Base-by-base conservation (phyloP, 306 rosid genomes). In the Glycyrrhiza uralensis region DNA sequence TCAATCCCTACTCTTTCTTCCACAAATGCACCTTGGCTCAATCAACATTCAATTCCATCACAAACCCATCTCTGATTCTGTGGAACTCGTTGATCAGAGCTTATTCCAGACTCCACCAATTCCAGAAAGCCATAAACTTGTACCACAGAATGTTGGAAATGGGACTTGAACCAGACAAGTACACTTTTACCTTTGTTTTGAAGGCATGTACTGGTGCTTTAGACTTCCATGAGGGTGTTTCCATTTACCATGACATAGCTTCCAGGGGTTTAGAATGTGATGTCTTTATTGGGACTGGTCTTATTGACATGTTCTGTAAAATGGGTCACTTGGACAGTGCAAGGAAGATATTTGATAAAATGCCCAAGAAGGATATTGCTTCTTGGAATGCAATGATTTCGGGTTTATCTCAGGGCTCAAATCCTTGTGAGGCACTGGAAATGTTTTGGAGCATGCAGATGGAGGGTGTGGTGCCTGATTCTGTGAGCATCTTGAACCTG, bases 351-450 rank as follows among this genome's bases (percentile, higher is more conserved):
- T 90, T 90, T 63, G 93, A 90, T 77, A 45, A 50, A 84, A 65
- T 90, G 82, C 85, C 86, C 2, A 30, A 23, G 24, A 88, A 65
- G 73, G 93, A 90, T 75, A 57, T 75, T 52, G 81, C 80, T 51
- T 74, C 79, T 77, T 90, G 96, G 83, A 90, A 88, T 70, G 87
- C 79, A 15, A 82, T 90, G 89, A 81, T 90, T 79, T 80, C 88
- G 0, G 91, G 96, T 6, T 81, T 86, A 20, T 81, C 96, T 1
- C 88, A 86, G 79, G 76, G 91, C 67, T 76, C 58, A 5, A 72
- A 79, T 45, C 87, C 84, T 17, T 15, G 7, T 32, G 79, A 76
- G 36, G 96, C 90, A 1, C 28, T 84, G 77, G 82, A 36, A 38
- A 71, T 79, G 19, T 76, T 88, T 55, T 38, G 68, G 80, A 77